Conservation (phyloP, 768 basidiomycete genomes). For the Kwoniella dejecticola region DNA sequence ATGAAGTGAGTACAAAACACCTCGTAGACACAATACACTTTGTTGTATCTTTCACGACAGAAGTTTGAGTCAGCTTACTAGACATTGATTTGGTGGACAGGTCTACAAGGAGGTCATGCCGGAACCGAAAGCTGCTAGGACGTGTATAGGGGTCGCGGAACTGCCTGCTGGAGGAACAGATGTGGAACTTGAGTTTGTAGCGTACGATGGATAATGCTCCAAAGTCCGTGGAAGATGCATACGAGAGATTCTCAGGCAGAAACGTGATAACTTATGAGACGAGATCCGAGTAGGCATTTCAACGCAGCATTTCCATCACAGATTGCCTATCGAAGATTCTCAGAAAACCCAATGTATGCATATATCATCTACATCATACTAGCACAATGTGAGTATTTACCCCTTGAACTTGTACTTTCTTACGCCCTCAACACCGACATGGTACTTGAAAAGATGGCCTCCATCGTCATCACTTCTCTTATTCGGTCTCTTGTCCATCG, state of each 20-base stretch:
- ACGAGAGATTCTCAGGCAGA: too few relatives aligned
- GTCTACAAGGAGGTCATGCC: constrained; percentile 51
- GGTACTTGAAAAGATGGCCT: constrained; percentile 29
- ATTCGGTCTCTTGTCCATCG: constrained; percentile 8
- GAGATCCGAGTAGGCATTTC: too few relatives aligned
- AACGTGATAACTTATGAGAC: too few relatives aligned
- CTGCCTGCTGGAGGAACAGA: constrained; percentile 53
- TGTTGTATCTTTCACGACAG: too few relatives aligned
- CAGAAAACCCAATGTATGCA: too few relatives aligned
- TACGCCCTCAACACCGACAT: constrained; percentile 28
- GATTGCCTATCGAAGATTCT: too few relatives aligned
- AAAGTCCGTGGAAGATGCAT: too few relatives aligned
- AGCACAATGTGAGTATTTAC: too few relatives aligned
- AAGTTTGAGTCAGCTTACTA: not conserved
- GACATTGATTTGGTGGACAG: constrained; percentile 16
- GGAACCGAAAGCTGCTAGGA: constrained; percentile 50
- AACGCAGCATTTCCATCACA: too few relatives aligned
- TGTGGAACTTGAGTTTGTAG: constrained; percentile 51
- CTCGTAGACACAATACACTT: too few relatives aligned
- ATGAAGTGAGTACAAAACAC: constrained; percentile 40
- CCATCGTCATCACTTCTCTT: constrained; percentile 17
- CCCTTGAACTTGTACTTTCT: constrained; percentile 25
- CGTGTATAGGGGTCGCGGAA: constrained; percentile 51
- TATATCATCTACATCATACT: too few relatives aligned
- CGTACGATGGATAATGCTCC: too few relatives aligned